Evolutionary conservation across 2,329 filamentous ascomycete genomes (phyloP).

Genomic region (Aspergillus texensis): DNA sequence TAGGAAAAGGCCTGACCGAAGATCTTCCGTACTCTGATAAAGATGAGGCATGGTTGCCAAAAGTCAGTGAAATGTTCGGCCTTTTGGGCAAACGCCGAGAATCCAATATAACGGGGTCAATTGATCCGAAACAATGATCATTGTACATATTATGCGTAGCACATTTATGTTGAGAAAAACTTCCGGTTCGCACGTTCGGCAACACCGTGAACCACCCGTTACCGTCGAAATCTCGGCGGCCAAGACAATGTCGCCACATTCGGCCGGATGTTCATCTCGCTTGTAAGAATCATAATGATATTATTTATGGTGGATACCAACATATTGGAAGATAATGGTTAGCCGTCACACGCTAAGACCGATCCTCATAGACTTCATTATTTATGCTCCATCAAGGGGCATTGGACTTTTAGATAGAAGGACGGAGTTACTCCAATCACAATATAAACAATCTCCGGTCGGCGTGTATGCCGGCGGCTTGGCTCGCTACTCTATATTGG

Average conservation of each 20-base stretch:
- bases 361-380: background rate
- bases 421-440: background rate
- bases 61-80: background rate
- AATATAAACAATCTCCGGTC: background rate
- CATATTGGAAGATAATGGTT: background rate
- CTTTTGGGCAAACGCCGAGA: background rate
- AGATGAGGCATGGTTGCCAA: background rate
- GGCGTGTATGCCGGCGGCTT: background rate
- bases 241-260: background rate
- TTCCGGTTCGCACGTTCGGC: background rate
- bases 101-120: background rate
- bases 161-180: background rate
- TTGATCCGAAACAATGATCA: background rate
- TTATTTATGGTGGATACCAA: background rate
- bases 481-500: background rate
- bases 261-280: background rate
- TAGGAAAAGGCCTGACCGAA: background rate
- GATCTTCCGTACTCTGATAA: background rate
- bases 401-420: background rate
- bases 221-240: background rate
- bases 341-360: background rate
- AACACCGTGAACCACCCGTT: background rate
- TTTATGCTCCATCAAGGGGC: background rate
- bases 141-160: background rate
- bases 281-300: background rate